These are phyloP conservation scores for Conticribra guillardii DNA, from an alignment of 108 stramenopile species.

Conservation along the genomic window DNA sequence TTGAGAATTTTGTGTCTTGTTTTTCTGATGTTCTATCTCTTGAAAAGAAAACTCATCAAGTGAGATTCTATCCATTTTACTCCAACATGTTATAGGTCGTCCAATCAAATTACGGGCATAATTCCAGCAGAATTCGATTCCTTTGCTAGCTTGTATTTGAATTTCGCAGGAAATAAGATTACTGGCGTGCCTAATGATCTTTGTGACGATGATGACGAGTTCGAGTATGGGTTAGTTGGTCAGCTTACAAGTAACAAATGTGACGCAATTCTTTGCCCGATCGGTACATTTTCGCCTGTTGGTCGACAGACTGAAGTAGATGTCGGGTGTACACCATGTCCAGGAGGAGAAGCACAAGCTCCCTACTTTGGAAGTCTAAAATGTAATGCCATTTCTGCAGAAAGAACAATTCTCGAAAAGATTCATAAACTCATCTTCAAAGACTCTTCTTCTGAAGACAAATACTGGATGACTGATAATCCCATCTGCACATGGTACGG, in stretches of 20 bases:
- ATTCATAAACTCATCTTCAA: conserved; percentile 54
- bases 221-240: conserved; percentile 72
- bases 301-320: conserved; percentile 59
- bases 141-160: conserved; percentile 39
- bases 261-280: conserved; percentile 84
- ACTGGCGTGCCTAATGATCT: conserved; percentile 58
- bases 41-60: not conserved
- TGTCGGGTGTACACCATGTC: conserved; percentile 49
- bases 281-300: conserved; percentile 61
- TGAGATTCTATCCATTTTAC: not conserved
- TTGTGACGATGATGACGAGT: conserved; percentile 65
- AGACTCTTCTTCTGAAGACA: conserved; percentile 30
- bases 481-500: conserved; percentile 76
- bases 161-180: conserved; percentile 72
- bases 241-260: conserved; percentile 62
- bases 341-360: conserved; percentile 39
- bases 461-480: conserved; percentile 43
- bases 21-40: not conserved
- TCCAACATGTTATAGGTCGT: conserved; percentile 17
- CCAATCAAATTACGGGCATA: conserved; percentile 47
- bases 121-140: conserved; percentile 43
- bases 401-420: conserved; percentile 54
- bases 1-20: not conserved
- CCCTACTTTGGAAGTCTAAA: conserved; percentile 58
- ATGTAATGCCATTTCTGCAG: conserved; percentile 51